phyloP scores from a whole-genome alignment of 2,329 filamentous ascomycete species.

The Lecanoromycetidae sp. region DNA sequence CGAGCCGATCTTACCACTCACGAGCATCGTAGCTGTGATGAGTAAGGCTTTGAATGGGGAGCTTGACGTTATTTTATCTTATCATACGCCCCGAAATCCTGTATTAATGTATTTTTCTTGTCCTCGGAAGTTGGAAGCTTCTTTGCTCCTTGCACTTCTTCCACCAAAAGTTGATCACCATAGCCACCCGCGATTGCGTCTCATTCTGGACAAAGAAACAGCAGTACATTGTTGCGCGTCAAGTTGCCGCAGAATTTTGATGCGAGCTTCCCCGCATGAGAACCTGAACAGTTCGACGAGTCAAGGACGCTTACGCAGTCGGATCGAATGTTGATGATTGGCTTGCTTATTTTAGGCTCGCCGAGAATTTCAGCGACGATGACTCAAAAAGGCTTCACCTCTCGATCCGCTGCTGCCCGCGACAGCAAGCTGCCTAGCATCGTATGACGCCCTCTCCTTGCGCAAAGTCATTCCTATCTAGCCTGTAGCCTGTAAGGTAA shows the following conservation, averaged over 20 bases:
- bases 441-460: slow-evolving; percentile 5
- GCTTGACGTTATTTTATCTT: too few relatives aligned
- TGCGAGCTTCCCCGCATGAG: not conserved
- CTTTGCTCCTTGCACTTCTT: too few relatives aligned
- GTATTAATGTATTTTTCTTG: too few relatives aligned
- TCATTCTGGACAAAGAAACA: too few relatives aligned
- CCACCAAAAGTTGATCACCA: too few relatives aligned
- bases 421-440: slow-evolving; percentile 2
- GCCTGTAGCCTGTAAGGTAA: too few relatives aligned
- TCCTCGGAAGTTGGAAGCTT: too few relatives aligned
- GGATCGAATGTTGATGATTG: slow-evolving; percentile 3
- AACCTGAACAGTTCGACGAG: too few relatives aligned
- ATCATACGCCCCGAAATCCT: too few relatives aligned
- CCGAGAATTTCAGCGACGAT: slow-evolving; percentile 6
- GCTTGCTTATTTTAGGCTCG: slow-evolving; percentile 2
- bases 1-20: not conserved
- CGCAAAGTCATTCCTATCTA: slow-evolving; percentile 3
- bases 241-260: slow-evolving; percentile 1
- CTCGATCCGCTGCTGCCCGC: not conserved
- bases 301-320: not conserved
- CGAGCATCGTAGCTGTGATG: not conserved
- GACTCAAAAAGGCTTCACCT: too few relatives aligned
- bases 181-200: too few relatives aligned
- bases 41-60: not conserved
- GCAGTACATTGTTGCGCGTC: too few relatives aligned